phyloP scores from a whole-genome alignment of 371 early-diverging fungal species.

The Dinochytrium kinnereticum region DNA sequence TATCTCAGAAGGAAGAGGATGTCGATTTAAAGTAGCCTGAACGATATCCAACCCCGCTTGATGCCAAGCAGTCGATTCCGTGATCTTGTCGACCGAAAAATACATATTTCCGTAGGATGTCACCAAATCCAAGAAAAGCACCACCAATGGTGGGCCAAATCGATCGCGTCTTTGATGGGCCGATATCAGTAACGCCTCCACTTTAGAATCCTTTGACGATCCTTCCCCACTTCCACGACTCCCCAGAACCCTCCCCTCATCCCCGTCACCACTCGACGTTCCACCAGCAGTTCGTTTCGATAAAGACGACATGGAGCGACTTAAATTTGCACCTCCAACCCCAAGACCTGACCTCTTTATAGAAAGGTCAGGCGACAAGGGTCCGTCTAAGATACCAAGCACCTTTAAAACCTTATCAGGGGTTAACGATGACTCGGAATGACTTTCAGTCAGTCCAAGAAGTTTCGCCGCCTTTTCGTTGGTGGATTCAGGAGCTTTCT shows the following conservation, averaged over 20 bases:
- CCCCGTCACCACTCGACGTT: too few relatives aligned
- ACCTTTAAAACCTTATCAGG: background rate
- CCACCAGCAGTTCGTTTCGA: background rate
- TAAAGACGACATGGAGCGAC: background rate
- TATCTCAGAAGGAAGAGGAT: background rate
- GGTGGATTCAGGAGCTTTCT: background rate
- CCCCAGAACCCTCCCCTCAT: too few relatives aligned
- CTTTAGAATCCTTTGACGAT: too few relatives aligned
- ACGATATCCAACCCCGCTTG: background rate
- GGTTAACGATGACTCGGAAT: background rate
- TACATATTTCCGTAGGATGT: background rate
- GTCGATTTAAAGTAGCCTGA: background rate
- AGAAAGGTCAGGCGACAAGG: background rate
- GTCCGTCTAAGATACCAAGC: background rate
- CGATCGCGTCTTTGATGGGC: background rate
- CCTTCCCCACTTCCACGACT: too few relatives aligned
- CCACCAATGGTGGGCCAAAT: constrained; percentile 3
- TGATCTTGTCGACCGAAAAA: background rate
- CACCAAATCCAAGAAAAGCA: constrained; percentile 5
- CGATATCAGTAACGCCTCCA: too few relatives aligned
- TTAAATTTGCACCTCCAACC: too few relatives aligned
- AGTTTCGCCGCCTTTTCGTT: constrained; percentile 1
- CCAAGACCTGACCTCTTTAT: too few relatives aligned
- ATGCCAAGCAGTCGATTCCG: background rate
- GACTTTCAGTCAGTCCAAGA: background rate